Base-by-base conservation (phyloP, 176 grass and related monocot species). In the Triticum turgidum region DNA sequence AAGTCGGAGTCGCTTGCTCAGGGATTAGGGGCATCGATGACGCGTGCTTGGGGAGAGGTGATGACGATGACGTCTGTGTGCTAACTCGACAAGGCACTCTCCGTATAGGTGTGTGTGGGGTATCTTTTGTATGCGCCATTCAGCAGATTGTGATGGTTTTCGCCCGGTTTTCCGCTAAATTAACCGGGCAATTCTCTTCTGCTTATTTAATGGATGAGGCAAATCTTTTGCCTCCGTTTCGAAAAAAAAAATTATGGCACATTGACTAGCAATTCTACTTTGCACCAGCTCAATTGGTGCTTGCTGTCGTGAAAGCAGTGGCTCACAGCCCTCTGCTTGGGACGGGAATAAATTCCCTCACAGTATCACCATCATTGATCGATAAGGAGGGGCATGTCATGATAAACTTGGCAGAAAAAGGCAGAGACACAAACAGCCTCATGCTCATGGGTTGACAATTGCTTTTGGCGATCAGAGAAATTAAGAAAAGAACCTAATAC, bases 271-370 rank as follows among this genome's bases (percentile, higher is more conserved):
- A 42, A 42, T 39, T 39, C 38, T 39, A 39, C 29, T 30, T 45
- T 37, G 66, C 74, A 65, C 32, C 54, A 4, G 21, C 30, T 5
- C 22, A 0, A 11, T 69, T 37, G 54, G 25, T 51, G 22, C 67
- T 42, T 35, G 66, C 17, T 5, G 20, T 66, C 85, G 18, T 77
- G 21, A 84, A 91, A 87, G 85, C 68, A 87, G 76, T 22, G 81
- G 76, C 44, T 54, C 67, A 38, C 37, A 74, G 45, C 39, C 24
- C 24, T 84, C 79, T 35, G 68, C 27, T 24, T 9, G 47, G 61
- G 29, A 37, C 67, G 80, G 75, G 89, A 87, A 80, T 30, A 87
- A 61, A 80, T 91, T 81, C 81, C 47, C 24, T 22, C 44, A 61
- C 8, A 58, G 18, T 13, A 87, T 67, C 21, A 67, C 44, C 54